Base-by-base conservation (phyloP, 495 filamentous ascomycete genomes). In the Trichoderma asperelloides region DNA sequence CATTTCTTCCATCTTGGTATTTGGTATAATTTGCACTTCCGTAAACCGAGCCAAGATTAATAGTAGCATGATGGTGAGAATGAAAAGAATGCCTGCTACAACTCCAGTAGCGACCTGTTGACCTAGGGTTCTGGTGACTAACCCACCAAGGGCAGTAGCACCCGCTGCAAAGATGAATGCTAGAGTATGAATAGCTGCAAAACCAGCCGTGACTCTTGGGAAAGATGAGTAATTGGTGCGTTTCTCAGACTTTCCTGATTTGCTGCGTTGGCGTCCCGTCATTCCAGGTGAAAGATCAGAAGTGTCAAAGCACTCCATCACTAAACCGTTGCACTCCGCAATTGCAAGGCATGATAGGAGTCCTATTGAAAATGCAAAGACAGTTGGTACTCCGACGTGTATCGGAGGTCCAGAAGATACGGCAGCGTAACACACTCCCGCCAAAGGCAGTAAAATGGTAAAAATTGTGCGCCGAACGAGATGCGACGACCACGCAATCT, bases 241-340 rank as follows among this genome's bases (percentile, higher is more conserved):
- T 69, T 86, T 87, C 51, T 77, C 74, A 67, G 78, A 77, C 41
- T 72, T 80, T 65, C 78, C 79, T 16, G 80, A 78, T 64, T 80
- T 74, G 49, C 77, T 75, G 40, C 83, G 75, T 68, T 82, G 79
- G 21, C 81, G 78, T 63, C 85, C 82, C 64, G 87, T 86, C 80
- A 87, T 85, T 72, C 89, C 74, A 13, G 81, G 76, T 51, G 77
- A 87, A 1, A 91, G 80, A 70, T 92, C 90, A 25, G 87, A 90
- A 7, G 87, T 88, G 73, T 93, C 90, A 72, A 85, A 92, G 23
- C 87, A 87, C 71, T 93, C 90, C 90, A 91, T 92, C 75, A 93
- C 81, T 64, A 93, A 77, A 5, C 89, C 87, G 68, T 88, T 82
- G 74, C 88, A 91, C 75, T 93, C 90, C 12, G 89, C 85, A 51